phyloP scores from a whole-genome alignment of 352 stramenopile genomes.

The Blastocystis sp. region DNA sequence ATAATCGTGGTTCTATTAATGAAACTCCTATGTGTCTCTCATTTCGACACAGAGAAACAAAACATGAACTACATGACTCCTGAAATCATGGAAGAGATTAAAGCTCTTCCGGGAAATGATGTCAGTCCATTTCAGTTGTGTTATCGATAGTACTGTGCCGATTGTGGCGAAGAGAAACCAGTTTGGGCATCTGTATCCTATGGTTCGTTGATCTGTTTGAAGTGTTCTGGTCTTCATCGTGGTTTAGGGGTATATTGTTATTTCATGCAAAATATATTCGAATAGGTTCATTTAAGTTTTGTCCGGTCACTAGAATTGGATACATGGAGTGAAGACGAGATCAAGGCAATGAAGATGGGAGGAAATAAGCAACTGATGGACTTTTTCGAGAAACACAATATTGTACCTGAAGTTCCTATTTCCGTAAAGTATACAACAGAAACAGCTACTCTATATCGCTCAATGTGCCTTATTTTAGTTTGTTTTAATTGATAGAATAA shows the following conservation, averaged over 20 bases:
- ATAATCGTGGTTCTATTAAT: not conserved
- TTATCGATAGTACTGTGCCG: constrained; percentile 79
- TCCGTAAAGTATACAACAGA: constrained; percentile 86
- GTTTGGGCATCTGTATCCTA: constrained; percentile 90
- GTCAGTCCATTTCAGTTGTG: not conserved
- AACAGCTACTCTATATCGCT: constrained; percentile 78
- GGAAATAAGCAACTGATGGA: constrained; percentile 86
- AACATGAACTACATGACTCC: constrained; percentile 40
- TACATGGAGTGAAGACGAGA: constrained; percentile 88
- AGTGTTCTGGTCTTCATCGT: constrained; percentile 88
- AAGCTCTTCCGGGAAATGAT: constrained; percentile 61
- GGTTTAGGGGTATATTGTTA: constrained; percentile 86
- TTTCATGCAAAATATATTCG: constrained; percentile 76
- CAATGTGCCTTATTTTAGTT: not conserved
- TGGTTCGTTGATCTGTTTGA: constrained; percentile 91
- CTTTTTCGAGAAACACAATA: constrained; percentile 81
- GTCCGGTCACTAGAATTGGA: constrained; percentile 88
- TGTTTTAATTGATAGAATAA: not conserved
- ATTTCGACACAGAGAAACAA: not conserved
- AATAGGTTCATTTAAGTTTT: constrained; percentile 68
- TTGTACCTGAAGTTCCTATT: constrained; percentile 79
- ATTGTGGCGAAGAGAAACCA: constrained; percentile 90
- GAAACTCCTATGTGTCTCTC: not conserved
- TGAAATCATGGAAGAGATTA: constrained; percentile 15
- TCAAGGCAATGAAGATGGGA: constrained; percentile 85